A percentile compares a stretch with the other conserved stretches of the same genome.
Conservation (phyloP, 1,139 yeast species). For the Lodderomyces pseudojiufengensis region DNA sequence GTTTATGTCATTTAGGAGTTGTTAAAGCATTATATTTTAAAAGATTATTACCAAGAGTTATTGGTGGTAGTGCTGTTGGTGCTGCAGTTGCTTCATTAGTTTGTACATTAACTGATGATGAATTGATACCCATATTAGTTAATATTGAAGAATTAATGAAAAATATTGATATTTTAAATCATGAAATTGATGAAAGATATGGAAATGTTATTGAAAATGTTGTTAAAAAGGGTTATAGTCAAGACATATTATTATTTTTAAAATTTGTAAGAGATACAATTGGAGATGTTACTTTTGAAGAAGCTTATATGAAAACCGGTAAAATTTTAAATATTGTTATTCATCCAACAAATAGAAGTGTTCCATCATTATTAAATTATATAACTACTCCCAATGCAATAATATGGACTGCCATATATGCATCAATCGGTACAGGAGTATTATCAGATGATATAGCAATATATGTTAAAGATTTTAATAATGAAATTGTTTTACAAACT, state of each 20-base stretch:
- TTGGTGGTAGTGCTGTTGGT: constrained; percentile 94
- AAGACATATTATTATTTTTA: constrained; percentile 74
- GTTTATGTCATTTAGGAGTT: constrained; percentile 90
- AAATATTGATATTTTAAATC: constrained; percentile 42
- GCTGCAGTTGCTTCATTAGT: constrained; percentile 87
- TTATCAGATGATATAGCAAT: constrained; percentile 59
- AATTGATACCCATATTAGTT: constrained; percentile 47
- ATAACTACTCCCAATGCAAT: constrained; percentile 93
- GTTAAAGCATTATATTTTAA: constrained; percentile 73
- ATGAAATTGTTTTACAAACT: constrained; percentile 46
- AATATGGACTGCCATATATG: constrained; percentile 80
- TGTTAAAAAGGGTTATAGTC: constrained; percentile 73
- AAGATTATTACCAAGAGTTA: constrained; percentile 74
- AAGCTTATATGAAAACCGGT: constrained; percentile 83
- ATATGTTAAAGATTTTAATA: constrained; percentile 65
- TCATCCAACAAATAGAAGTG: constrained; percentile 69
- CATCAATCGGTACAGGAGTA: constrained; percentile 69
- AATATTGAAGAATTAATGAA: constrained; percentile 51
- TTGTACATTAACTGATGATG: constrained; percentile 62
- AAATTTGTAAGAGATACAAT: constrained; percentile 74
- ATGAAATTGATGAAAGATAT: constrained; percentile 60
- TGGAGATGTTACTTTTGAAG: constrained; percentile 87
- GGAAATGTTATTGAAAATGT: constrained; percentile 68
- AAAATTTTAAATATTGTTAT: constrained; percentile 83
- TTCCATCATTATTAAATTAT: constrained; percentile 81